These are phyloP conservation scores for Cordia subcordata DNA, from an alignment of 257 asterid genomes.

Conservation along the genomic window DNA sequence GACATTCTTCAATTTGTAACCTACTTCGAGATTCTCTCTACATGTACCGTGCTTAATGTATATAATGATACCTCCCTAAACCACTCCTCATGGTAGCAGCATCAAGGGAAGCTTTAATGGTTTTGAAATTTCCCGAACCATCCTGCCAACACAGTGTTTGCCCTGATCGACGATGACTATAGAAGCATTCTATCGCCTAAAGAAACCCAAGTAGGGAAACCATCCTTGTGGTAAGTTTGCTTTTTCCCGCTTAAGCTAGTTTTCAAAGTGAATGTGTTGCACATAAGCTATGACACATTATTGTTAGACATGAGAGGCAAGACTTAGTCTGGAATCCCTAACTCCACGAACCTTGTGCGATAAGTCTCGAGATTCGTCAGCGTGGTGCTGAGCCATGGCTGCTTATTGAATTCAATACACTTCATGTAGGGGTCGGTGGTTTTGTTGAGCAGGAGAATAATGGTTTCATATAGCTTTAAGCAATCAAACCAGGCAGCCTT, in stretches of 20 bases:
- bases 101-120: conserved; percentile 36
- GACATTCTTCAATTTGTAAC: conserved; percentile 35
- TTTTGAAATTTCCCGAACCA: conserved; percentile 38
- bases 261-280: conserved; percentile 56
- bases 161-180: conserved; percentile 4
- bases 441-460: conserved; percentile 50
- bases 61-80: conserved; percentile 30
- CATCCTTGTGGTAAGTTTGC: conserved; percentile 9
- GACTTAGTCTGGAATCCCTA: conserved; percentile 37
- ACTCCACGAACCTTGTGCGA: conserved; percentile 51
- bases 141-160: conserved; percentile 43
- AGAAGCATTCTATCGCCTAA: conserved; percentile 21
- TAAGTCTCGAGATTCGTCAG: conserved; percentile 71
- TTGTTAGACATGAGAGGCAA: conserved; percentile 41
- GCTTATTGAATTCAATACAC: conserved; percentile 50
- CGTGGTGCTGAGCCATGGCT: conserved; percentile 79
- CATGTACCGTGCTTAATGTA: conserved; percentile 29
- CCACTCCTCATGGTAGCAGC: conserved; percentile 23
- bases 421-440: conserved; percentile 35
- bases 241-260: conserved; percentile 10
- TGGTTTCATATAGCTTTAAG: conserved; percentile 38
- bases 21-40: conserved; percentile 32
- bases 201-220: conserved; percentile 32
- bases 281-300: conserved; percentile 49
- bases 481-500: conserved; percentile 75